A percentile compares a stretch with the other conserved stretches of the same genome.
Evolutionary conservation across 2,329 filamentous ascomycete species (phyloP).

Genomic region (Zymoseptoria tritici): DNA sequence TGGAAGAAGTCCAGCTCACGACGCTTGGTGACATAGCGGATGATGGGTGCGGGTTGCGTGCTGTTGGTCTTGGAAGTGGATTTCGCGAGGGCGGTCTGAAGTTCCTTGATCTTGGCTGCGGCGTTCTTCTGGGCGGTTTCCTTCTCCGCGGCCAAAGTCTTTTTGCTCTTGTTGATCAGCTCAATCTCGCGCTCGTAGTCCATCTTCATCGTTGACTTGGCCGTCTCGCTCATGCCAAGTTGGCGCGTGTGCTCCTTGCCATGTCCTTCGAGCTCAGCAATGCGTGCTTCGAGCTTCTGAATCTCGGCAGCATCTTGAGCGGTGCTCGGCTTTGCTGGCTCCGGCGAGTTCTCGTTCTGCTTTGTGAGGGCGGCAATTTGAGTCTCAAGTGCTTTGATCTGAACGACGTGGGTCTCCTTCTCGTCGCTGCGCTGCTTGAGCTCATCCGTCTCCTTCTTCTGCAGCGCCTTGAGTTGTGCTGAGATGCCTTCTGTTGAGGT

Average conservation of each 20-base stretch:
- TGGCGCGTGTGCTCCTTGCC: background rate
- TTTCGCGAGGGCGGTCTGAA: background rate
- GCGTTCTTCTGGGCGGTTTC: background rate
- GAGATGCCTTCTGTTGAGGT: conserved; percentile 6
- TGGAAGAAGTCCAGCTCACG: background rate
- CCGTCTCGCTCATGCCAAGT: background rate
- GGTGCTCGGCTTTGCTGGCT: background rate
- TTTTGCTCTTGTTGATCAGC: background rate
- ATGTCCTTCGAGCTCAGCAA: background rate
- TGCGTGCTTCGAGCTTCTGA: background rate
- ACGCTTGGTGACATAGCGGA: background rate
- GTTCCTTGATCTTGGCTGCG: background rate
- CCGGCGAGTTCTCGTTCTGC: background rate
- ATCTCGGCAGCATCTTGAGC: background rate
- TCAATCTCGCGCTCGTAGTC: background rate
- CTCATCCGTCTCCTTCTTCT: conserved; percentile 4
- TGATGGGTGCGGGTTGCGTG: background rate
- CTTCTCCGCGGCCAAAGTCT: background rate
- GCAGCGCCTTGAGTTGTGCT: background rate
- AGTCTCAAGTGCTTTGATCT: background rate
- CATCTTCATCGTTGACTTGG: background rate
- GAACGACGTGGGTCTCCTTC: background rate
- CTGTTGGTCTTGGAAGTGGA: background rate
- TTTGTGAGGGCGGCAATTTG: background rate
- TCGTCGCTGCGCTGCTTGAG: background rate